Evolutionary conservation across 208 protist genomes (phyloP).

Genomic region (Phytomonas sp.): DNA sequence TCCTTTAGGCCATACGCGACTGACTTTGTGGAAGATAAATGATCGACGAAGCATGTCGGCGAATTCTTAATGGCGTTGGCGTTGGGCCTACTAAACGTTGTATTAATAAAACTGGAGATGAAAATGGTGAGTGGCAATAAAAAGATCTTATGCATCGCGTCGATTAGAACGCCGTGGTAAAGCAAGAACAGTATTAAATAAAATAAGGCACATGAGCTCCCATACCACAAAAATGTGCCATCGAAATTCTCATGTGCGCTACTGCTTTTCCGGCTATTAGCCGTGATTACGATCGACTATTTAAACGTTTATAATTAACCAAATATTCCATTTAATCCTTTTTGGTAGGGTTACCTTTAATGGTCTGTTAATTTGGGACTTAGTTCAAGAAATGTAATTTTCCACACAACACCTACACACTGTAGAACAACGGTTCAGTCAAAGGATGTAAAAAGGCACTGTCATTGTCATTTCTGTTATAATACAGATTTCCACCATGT

Average conservation of each 20-base stretch:
- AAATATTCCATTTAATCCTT: neutral
- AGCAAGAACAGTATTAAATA: too few relatives aligned
- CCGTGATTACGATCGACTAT: neutral
- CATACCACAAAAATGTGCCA: too few relatives aligned
- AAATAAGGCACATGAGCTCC: too few relatives aligned
- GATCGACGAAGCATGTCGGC: slow-evolving; percentile 66
- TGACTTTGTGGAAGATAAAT: slow-evolving; percentile 40
- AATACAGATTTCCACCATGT: slow-evolving; percentile 6
- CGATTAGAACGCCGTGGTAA: too few relatives aligned
- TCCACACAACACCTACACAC: neutral
- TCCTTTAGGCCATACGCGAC: slow-evolving; percentile 62
- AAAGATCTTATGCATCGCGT: too few relatives aligned
- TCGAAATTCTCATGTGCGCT: neutral
- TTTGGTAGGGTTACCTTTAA: neutral
- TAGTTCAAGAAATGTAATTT: slow-evolving; percentile 3
- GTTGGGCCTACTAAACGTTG: too few relatives aligned
- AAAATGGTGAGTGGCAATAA: too few relatives aligned
- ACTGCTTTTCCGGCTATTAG: neutral
- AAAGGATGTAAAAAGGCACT: neutral
- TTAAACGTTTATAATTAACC: neutral
- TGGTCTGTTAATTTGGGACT: neutral
- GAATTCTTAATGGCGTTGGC: too few relatives aligned
- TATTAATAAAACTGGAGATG: too few relatives aligned
- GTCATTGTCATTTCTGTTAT: neutral
- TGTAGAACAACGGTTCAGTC: neutral